Evolutionary conservation across 495 filamentous ascomycete species (phyloP).

Genomic region (Penicillium angulare): DNA sequence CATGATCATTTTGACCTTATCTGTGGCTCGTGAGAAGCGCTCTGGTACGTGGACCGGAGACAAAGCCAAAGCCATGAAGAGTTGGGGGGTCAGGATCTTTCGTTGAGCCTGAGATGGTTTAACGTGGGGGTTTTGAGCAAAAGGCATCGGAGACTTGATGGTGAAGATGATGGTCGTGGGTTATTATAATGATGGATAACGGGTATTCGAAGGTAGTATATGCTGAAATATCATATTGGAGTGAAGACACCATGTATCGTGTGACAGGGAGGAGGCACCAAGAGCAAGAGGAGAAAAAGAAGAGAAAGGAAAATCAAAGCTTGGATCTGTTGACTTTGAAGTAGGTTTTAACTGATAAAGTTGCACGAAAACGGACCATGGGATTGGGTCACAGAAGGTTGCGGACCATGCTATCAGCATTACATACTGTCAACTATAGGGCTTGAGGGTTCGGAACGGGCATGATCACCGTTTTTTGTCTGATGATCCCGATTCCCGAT

Average conservation of each 20-base stretch:
- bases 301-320: background rate
- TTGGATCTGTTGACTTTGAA: conserved; percentile 36
- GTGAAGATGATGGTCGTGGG: conserved; percentile 11
- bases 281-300: conserved; percentile 7
- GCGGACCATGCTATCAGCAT: conserved; percentile 33
- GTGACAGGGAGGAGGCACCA: conserved; percentile 19
- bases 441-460: background rate
- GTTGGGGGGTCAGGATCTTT: conserved; percentile 8
- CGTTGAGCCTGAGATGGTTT: conserved; percentile 9
- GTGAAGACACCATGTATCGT: conserved; percentile 12
- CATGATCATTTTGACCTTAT: conserved; percentile 30
- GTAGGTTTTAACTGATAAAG: conserved; percentile 20
- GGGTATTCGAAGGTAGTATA: background rate
- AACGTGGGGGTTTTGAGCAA: background rate
- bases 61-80: conserved; percentile 18
- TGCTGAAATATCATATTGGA: conserved; percentile 19
- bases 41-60: conserved; percentile 27
- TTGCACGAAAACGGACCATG: conserved; percentile 45
- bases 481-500: conserved; percentile 27
- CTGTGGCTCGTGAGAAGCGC: conserved; percentile 30
- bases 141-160: conserved; percentile 6
- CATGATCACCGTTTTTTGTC: conserved; percentile 21
- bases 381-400: conserved; percentile 32
- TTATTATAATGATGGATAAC: conserved; percentile 2
- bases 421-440: conserved; percentile 24